Percentiles rank a stretch among this genome's conserved stretches.
phyloP scores from a whole-genome alignment of 2,329 filamentous ascomycete species.

The Penicillium sp. region DNA sequence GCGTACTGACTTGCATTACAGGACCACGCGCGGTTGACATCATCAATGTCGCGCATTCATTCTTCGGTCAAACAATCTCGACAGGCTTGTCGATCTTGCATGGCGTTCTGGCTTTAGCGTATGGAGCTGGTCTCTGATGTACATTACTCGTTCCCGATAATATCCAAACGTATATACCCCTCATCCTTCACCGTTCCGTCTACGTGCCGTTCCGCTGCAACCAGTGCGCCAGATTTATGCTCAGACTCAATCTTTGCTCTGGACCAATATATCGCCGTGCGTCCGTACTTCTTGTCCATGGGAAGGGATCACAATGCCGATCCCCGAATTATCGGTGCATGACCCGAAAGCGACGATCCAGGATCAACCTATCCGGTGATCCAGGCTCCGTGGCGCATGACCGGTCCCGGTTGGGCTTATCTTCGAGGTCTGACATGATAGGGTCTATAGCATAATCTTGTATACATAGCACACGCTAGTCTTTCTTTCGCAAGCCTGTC shows the following conservation, averaged over 20 bases:
- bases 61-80: background rate
- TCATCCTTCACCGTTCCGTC: background rate
- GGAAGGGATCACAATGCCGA: conserved; percentile 14
- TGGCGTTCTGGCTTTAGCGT: background rate
- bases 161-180: conserved; percentile 3
- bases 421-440: background rate
- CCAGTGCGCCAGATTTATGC: background rate
- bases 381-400: conserved; percentile 9
- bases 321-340: conserved; percentile 4
- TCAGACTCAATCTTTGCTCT: background rate
- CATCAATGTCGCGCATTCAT: background rate
- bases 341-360: conserved; percentile 6
- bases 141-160: conserved; percentile 6
- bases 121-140: conserved; percentile 14
- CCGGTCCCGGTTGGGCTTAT: conserved; percentile 1
- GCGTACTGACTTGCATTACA: conserved; percentile 18
- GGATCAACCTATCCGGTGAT: conserved; percentile 8
- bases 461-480: conserved; percentile 6
- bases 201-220: background rate
- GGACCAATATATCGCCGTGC: background rate
- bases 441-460: background rate
- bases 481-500: background rate
- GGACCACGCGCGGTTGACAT: conserved; percentile 28
- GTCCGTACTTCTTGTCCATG: background rate
- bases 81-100: conserved; percentile 1